Evolutionary conservation across 352 stramenopile genomes (phyloP).

Genomic region (Globisporangium alternatum): DNA sequence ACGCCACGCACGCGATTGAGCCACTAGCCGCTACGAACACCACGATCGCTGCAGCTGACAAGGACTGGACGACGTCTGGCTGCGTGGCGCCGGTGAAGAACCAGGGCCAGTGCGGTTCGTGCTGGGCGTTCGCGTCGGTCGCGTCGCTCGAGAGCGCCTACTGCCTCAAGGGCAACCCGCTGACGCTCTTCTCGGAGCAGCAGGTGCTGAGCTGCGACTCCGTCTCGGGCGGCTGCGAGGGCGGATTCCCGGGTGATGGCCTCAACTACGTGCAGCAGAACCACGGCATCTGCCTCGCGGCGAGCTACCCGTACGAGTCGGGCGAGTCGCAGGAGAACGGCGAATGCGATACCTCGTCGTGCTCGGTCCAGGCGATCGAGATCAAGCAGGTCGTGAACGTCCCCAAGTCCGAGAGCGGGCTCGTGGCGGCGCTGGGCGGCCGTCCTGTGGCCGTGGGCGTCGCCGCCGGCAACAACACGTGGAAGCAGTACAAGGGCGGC

Average conservation of each 20-base stretch:
- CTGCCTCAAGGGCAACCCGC: constrained; percentile 64
- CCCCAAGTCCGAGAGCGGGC: constrained; percentile 71
- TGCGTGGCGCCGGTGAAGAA: constrained; percentile 89
- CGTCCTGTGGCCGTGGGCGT: constrained; percentile 95
- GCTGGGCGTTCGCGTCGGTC: constrained; percentile 96
- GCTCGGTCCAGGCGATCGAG: constrained; percentile 25
- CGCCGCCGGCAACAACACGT: constrained; percentile 92
- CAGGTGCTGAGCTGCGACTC: constrained; percentile 91
- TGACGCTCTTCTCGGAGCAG: constrained; percentile 90
- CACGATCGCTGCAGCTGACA: constrained; percentile 19
- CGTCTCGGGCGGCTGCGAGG: constrained; percentile 83
- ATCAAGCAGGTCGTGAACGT: constrained; percentile 52
- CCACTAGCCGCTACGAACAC: constrained; percentile 7
- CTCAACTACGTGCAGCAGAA: constrained; percentile 85
- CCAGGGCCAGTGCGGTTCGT: constrained; percentile 96
- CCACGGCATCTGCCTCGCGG: constrained; percentile 77
- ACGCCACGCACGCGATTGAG: constrained; percentile 1
- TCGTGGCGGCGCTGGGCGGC: constrained; percentile 85
- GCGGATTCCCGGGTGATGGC: constrained; percentile 86
- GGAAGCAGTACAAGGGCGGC: constrained; percentile 97
- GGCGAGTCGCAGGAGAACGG: constrained; percentile 30
- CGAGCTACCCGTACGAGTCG: constrained; percentile 82
- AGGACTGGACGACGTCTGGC: constrained; percentile 61
- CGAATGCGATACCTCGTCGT: constrained; percentile 31
- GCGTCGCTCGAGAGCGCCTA: constrained; percentile 90